These are phyloP conservation scores for Tuber brumale DNA, from an alignment of 495 filamentous ascomycete species.

Conservation along the genomic window DNA sequence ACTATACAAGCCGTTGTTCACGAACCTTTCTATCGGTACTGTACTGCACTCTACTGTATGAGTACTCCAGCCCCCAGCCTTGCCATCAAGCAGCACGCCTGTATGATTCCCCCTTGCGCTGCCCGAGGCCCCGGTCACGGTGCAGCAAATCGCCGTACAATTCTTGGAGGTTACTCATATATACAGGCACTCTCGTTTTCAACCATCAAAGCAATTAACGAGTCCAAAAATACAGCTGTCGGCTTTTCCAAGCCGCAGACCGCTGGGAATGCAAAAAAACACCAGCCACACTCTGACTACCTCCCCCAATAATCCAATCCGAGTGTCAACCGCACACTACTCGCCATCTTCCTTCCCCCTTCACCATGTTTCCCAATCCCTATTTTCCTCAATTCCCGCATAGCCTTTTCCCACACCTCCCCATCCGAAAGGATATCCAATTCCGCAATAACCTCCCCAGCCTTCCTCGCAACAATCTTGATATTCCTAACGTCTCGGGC, in stretches of 20 bases:
- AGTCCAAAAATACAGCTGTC: not conserved
- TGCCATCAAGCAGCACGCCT: not conserved
- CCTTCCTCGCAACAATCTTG: slow-evolving; percentile 25
- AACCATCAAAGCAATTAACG: not conserved
- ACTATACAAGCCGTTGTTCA: too few relatives aligned
- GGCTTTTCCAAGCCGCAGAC: not conserved
- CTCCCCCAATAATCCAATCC: slow-evolving; percentile 18
- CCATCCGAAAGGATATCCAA: slow-evolving; percentile 26
- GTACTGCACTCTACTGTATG: too few relatives aligned
- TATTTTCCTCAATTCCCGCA: slow-evolving; percentile 17
- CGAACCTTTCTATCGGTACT: too few relatives aligned
- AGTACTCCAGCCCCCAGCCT: not conserved
- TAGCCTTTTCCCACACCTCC: slow-evolving; percentile 26
- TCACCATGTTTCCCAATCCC: slow-evolving; percentile 21
- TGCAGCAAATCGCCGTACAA: not conserved
- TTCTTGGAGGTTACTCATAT: not conserved
- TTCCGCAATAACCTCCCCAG: slow-evolving; percentile 18
- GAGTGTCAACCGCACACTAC: slow-evolving; percentile 23
- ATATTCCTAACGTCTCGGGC: slow-evolving; percentile 20
- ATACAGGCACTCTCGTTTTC: not conserved
- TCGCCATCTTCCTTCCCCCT: slow-evolving; percentile 15
- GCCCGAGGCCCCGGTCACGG: not conserved
- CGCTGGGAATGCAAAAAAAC: not conserved
- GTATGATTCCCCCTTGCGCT: not conserved
- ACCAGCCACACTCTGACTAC: not conserved